A percentile compares a stretch with the other conserved stretches of the same genome.
Evolutionary conservation across 139 green algal genomes (phyloP).

Genomic region (Chloropicon primus): DNA sequence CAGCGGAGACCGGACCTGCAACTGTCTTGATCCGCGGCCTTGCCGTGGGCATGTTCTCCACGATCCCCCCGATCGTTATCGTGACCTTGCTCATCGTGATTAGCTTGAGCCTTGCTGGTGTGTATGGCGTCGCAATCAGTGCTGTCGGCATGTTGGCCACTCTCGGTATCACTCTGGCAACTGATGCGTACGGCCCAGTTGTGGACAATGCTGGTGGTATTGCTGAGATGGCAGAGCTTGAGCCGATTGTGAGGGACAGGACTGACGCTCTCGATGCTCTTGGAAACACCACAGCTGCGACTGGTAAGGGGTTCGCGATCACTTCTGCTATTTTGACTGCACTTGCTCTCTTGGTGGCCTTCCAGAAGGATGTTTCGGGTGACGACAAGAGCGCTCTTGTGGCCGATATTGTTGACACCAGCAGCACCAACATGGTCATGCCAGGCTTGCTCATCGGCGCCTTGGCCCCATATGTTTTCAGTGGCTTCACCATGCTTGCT

Average conservation of each 20-base stretch:
- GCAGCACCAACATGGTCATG: neutral
- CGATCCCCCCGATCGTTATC: slow-evolving; percentile 21
- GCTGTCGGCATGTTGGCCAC: slow-evolving; percentile 50
- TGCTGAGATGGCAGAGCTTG: slow-evolving; percentile 42
- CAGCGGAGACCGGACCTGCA: slow-evolving; percentile 11
- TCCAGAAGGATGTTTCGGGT: slow-evolving; percentile 4
- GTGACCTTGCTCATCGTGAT: slow-evolving; percentile 22
- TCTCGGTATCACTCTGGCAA: slow-evolving; percentile 38
- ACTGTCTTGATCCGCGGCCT: slow-evolving; percentile 34
- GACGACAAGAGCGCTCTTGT: neutral
- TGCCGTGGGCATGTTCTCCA: slow-evolving; percentile 23
- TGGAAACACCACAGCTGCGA: slow-evolving; percentile 8
- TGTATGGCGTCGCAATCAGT: slow-evolving; percentile 38
- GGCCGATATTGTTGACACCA: slow-evolving; percentile 1
- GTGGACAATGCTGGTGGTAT: slow-evolving; percentile 64
- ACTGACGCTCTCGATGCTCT: slow-evolving; percentile 47
- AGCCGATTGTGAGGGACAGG: slow-evolving; percentile 36
- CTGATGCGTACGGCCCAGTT: slow-evolving; percentile 55
- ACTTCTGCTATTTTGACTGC: slow-evolving; percentile 8
- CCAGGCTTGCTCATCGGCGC: neutral
- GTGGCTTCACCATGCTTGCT: slow-evolving; percentile 17
- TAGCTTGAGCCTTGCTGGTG: slow-evolving; percentile 17
- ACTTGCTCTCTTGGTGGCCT: slow-evolving; percentile 21
- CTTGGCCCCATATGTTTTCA: slow-evolving; percentile 31
- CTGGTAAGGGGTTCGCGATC: neutral